Percentiles rank a stretch among this genome's conserved stretches.
phyloP scores from a whole-genome alignment of 495 filamentous ascomycete species.

The Terfezia boudieri region DNA sequence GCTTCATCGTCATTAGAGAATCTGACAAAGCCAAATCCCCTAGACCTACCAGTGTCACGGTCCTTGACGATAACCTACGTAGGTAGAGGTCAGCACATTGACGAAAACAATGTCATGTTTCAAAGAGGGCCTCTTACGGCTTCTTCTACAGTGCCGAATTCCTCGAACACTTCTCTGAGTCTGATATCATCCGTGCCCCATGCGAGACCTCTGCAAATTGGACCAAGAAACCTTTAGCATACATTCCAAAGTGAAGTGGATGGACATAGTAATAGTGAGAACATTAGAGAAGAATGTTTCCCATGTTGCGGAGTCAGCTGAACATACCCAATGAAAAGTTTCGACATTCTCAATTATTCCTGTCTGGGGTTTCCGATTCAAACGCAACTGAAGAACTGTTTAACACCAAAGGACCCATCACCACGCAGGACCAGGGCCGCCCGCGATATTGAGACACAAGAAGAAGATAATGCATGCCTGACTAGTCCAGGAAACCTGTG shows the following conservation, averaged over 20 bases:
- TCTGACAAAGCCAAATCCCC: conserved; percentile 92
- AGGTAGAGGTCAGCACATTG: too few species aligned
- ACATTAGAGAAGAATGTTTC: background rate
- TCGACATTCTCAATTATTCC: conserved; percentile 40
- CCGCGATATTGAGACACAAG: too few species aligned
- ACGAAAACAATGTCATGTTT: too few species aligned
- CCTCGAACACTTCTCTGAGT: conserved; percentile 64
- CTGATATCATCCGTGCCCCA: conserved; percentile 88
- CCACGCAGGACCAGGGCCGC: too few species aligned
- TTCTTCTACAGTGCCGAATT: conserved; percentile 76
- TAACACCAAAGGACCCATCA: too few species aligned
- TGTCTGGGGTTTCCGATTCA: background rate
- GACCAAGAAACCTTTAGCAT: background rate
- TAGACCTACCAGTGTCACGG: conserved; percentile 82
- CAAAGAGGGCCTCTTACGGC: conserved; percentile 40
- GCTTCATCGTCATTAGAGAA: conserved; percentile 64
- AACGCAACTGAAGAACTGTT: too few species aligned
- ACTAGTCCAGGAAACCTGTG: too few species aligned
- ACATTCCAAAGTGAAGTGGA: background rate
- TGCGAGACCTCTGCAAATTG: conserved; percentile 52
- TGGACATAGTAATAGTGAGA: background rate
- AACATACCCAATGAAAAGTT: conserved; percentile 75
- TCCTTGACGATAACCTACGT: conserved; percentile 87
- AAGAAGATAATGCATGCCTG: too few species aligned
- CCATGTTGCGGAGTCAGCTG: background rate